phyloP scores from a whole-genome alignment of 2,329 filamentous ascomycete species.

The Domatiomyces globalis region DNA sequence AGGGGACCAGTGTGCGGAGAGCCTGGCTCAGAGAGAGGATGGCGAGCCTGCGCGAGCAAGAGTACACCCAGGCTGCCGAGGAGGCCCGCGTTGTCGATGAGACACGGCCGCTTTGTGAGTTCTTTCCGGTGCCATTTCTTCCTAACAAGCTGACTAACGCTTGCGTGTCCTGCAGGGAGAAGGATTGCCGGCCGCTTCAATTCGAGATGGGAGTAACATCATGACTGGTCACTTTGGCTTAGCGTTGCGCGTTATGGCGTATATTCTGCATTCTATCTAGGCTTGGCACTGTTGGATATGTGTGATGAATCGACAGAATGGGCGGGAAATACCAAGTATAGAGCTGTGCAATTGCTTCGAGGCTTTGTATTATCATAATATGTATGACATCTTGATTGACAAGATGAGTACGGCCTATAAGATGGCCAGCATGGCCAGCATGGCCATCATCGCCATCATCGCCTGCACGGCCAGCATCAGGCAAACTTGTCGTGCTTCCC shows the following conservation, averaged over 20 bases:
- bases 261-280: neutral
- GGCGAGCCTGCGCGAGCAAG: conserved; percentile 11
- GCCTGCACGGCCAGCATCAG: too few species aligned
- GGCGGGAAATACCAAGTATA: neutral
- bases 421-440: too few species aligned
- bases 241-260: conserved; percentile 7
- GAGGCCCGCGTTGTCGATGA: conserved; percentile 9
- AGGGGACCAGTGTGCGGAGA: conserved; percentile 13
- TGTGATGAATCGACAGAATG: neutral
- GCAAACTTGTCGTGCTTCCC: conserved; percentile 79
- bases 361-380: neutral
- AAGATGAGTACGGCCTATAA: neutral
- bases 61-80: conserved; percentile 11
- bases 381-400: neutral
- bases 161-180: conserved; percentile 8
- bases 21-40: conserved; percentile 15
- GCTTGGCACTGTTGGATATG: neutral
- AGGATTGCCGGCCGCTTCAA: conserved; percentile 10
- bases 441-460: too few species aligned
- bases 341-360: neutral
- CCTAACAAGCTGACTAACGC: neutral
- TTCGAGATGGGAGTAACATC: conserved; percentile 6
- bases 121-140: neutral
- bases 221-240: conserved; percentile 4
- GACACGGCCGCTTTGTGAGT: conserved; percentile 3